A percentile compares a stretch with the other conserved stretches of the same genome.
phyloP scores from a whole-genome alignment of 83 land plant genomes.

The Diphasiastrum complanatum region DNA sequence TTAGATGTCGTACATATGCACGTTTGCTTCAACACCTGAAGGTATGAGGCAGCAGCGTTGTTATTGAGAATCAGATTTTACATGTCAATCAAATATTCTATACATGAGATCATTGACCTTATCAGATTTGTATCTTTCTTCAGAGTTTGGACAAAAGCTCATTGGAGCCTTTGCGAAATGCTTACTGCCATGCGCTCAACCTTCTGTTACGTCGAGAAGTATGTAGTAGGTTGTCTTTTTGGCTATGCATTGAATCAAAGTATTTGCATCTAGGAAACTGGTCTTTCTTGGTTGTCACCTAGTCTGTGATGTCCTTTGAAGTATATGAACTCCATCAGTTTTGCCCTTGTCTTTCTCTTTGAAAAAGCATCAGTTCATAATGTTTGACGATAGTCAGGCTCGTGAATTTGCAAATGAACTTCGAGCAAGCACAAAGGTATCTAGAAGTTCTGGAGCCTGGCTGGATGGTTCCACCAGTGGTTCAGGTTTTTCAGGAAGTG shows the following conservation, averaged over 20 bases:
- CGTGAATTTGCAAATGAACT: slow-evolving; percentile 99
- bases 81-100: not conserved
- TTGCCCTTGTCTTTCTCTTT: no score
- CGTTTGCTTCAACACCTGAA: slow-evolving; percentile 91
- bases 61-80: not conserved
- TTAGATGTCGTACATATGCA: slow-evolving; percentile 94
- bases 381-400: slow-evolving; percentile 43
- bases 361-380: no score
- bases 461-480: slow-evolving; percentile 63
- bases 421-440: slow-evolving; percentile 87
- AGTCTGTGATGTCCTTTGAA: no score
- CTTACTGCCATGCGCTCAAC: slow-evolving; percentile 90
- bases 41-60: slow-evolving; percentile 30
- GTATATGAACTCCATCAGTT: no score
- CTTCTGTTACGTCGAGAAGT: slow-evolving; percentile 94
- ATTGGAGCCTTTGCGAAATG: slow-evolving; percentile 79
- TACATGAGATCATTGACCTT: not conserved
- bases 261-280: no score
- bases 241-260: not conserved
- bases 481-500: slow-evolving; percentile 39
- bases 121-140: not conserved
- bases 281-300: no score
- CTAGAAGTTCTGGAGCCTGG: slow-evolving; percentile 48
- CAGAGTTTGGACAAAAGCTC: slow-evolving; percentile 89
- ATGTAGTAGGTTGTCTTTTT: slow-evolving; percentile 2